Percentiles rank a stretch among this genome's conserved stretches.
Evolutionary conservation across 305 asterid genomes (phyloP).

Genomic region (Plantago rigida): DNA sequence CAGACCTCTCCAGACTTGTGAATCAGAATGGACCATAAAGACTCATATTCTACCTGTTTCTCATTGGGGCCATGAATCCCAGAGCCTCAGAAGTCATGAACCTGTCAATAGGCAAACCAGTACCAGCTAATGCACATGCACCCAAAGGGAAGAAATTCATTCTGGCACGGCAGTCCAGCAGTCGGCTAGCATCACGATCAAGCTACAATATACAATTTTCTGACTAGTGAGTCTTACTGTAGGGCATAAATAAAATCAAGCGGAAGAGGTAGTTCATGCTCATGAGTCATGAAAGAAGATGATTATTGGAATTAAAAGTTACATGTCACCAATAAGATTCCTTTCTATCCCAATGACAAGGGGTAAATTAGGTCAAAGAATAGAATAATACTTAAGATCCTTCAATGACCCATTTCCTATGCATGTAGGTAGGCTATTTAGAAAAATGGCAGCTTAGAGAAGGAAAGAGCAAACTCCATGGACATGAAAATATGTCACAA

Average conservation of each 20-base stretch:
- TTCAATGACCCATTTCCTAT: no score
- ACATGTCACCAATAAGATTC: no score
- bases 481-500: no score
- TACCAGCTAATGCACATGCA: slow-evolving; percentile 97
- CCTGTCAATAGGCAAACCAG: slow-evolving; percentile 94
- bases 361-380: no score
- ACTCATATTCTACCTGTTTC: slow-evolving; percentile 59
- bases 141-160: slow-evolving; percentile 84
- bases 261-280: neutral
- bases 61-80: slow-evolving; percentile 84
- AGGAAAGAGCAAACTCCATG: no score
- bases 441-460: no score
- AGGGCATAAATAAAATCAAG: slow-evolving; percentile 3
- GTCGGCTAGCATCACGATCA: slow-evolving; percentile 82
- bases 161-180: slow-evolving; percentile 69
- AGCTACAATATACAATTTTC: slow-evolving; percentile 44
- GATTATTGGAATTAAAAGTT: neutral
- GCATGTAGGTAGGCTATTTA: no score
- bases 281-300: neutral
- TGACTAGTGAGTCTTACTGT: slow-evolving; percentile 20
- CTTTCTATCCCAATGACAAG: no score
- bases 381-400: no score
- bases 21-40: neutral
- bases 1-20: neutral
- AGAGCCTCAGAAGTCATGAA: slow-evolving; percentile 82